Percentiles rank a stretch among this genome's conserved stretches.
Evolutionary conservation across 495 filamentous ascomycete species (phyloP).

Genomic region (Immersiella caudata): DNA sequence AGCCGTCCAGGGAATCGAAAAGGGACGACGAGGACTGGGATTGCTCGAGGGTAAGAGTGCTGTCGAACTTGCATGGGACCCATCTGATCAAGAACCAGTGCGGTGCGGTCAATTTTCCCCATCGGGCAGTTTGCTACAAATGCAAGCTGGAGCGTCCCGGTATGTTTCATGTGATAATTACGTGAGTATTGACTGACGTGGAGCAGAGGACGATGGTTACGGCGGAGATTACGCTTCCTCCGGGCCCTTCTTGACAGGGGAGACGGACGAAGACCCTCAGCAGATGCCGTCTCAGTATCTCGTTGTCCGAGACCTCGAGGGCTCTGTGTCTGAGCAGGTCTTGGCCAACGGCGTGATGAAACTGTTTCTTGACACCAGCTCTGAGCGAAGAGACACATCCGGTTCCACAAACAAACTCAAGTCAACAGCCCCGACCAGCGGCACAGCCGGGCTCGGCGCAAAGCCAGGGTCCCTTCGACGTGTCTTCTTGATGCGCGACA

Average conservation of each 20-base stretch:
- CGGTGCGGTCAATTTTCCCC: constrained; percentile 69
- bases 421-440: constrained; percentile 73
- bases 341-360: constrained; percentile 80
- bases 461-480: constrained; percentile 74
- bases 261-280: constrained; percentile 79
- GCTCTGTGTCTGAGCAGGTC: constrained; percentile 73
- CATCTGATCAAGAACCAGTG: constrained; percentile 54
- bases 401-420: constrained; percentile 59
- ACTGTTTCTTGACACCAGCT: constrained; percentile 61
- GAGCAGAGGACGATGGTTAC: constrained; percentile 28
- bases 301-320: constrained; percentile 74
- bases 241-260: constrained; percentile 59
- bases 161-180: constrained; percentile 46
- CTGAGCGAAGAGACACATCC: constrained; percentile 43
- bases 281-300: constrained; percentile 78
- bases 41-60: constrained; percentile 61
- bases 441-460: constrained; percentile 70
- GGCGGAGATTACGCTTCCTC: constrained; percentile 32
- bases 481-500: constrained; percentile 77
- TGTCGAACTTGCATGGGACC: not conserved
- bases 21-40: constrained; percentile 74
- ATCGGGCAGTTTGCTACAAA: constrained; percentile 69
- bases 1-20: constrained; percentile 46
- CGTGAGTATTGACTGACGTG: constrained; percentile 4
- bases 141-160: constrained; percentile 73